Evolutionary conservation across 345 rosid genomes (phyloP), one percentile per base, ranked within the genome.

Genomic region (Limnanthes douglasii): DNA sequence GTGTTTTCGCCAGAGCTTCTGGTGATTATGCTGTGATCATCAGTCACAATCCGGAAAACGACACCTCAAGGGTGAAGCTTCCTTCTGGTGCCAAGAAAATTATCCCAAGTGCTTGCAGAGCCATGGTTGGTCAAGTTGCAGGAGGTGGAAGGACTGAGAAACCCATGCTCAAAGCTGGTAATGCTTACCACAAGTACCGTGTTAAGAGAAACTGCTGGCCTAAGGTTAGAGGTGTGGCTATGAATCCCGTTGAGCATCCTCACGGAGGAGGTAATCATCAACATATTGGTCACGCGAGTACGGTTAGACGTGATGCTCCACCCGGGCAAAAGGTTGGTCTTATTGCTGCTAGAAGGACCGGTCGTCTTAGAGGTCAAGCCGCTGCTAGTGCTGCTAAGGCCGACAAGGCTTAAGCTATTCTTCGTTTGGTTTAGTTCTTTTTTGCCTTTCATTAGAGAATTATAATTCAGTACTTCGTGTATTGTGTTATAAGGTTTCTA

Each of bases 261-360:
- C 88, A 77, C 1, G 82, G 88, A 35, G 82, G 88, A 41, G 88
- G 88, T 67, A 77, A 73, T 71, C 88, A 77, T 45, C 88, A 77
- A 33, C 82, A 77, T 14, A 77, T 77, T 34, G 82, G 82, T 38
- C 82, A 77, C 19, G 82, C 82, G 1, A 73, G 82, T 48, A 77
- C 82, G 0, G 78, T 73, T 34, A 59, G 75, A 36, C 75, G 82
- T 14, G 75, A 72, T 56, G 86, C 82, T 28, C 82, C 78, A 11
- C 81, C 88, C 0, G 78, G 88, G 2, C 69, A 77, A 18, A 77
- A 77, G 69, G 88, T 77, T 57, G 88, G 82, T 62, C 88, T 69
- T 43, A 69, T 73, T 53, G 88, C 75, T 32, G 82, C 86, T 0
- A 59, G 82, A 69, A 77, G 81, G 31, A 72, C 78, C 28, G 86